Evolutionary conservation across 2,329 filamentous ascomycete species (phyloP).

Genomic region (Aspergillus puulaauensis): DNA sequence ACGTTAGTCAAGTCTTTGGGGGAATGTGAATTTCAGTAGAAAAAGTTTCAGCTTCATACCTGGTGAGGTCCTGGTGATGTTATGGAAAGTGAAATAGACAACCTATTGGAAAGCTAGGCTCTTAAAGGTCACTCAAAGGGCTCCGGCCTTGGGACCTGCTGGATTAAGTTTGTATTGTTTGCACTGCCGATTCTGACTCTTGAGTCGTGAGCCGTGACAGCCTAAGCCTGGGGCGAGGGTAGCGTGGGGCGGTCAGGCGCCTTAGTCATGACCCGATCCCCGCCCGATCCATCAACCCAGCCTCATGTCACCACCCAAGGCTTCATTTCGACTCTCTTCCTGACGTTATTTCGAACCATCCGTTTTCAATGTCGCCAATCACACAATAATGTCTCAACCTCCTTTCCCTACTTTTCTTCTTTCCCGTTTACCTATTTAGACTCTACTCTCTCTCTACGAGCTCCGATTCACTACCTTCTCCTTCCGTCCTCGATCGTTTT

Average conservation of each 20-base stretch:
- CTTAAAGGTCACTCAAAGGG: not conserved
- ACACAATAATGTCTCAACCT: conserved; percentile 14
- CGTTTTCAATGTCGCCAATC: conserved; percentile 5
- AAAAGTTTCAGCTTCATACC: not conserved
- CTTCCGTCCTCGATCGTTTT: conserved; percentile 15
- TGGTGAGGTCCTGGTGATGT: not conserved
- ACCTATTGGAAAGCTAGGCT: not conserved
- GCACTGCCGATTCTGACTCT: conserved; percentile 5
- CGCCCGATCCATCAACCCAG: conserved; percentile 16
- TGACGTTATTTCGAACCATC: conserved; percentile 5
- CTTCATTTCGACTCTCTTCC: conserved; percentile 4
- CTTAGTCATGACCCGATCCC: conserved; percentile 26
- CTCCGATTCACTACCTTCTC: conserved; percentile 13
- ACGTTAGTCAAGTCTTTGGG: not conserved
- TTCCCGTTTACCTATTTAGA: conserved; percentile 18
- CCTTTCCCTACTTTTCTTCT: conserved; percentile 6
- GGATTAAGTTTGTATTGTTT: conserved; percentile 19
- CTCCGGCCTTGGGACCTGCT: not conserved
- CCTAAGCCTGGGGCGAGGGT: not conserved
- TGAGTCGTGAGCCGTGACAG: not conserved
- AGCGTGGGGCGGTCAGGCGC: conserved; percentile 1
- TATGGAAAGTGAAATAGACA: not conserved
- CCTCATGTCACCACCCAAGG: not conserved
- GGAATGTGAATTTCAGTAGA: not conserved
- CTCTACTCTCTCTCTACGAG: conserved; percentile 17